phyloP scores from a whole-genome alignment of 176 grass and related monocot species.

The Tuctoria greenei region DNA sequence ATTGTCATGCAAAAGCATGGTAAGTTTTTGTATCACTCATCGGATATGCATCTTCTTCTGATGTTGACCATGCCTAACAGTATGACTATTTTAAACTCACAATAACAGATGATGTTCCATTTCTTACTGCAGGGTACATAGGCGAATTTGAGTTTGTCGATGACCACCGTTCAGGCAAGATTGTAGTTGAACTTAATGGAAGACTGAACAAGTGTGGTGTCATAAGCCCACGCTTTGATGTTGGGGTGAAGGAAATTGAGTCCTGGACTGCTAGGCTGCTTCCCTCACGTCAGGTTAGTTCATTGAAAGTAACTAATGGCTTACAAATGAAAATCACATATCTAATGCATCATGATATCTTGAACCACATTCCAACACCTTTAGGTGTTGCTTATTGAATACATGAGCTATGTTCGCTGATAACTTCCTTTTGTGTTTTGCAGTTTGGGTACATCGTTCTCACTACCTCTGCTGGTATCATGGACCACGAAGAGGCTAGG shows the following conservation, averaged over 20 bases:
- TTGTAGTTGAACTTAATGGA: slow-evolving; percentile 37
- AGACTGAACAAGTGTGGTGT: slow-evolving; percentile 35
- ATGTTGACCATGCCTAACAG: neutral
- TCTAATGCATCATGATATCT: neutral
- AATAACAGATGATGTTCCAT: neutral
- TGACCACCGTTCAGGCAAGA: slow-evolving; percentile 29
- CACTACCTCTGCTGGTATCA: slow-evolving; percentile 13
- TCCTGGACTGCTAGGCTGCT: slow-evolving; percentile 36
- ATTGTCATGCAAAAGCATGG: slow-evolving; percentile 43
- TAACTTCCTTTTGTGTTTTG: neutral
- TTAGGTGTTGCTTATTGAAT: neutral
- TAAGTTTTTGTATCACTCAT: neutral
- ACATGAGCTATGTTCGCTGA: neutral
- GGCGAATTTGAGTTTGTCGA: slow-evolving; percentile 41
- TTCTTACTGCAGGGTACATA: slow-evolving; percentile 32
- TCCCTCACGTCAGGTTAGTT: slow-evolving; percentile 23
- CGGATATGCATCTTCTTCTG: neutral
- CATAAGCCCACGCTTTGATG: slow-evolving; percentile 34
- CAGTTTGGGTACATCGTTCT: slow-evolving; percentile 14
- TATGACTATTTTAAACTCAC: neutral
- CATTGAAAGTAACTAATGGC: neutral
- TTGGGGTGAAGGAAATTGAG: slow-evolving; percentile 36
- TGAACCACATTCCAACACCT: neutral
- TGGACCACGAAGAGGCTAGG: slow-evolving; percentile 15
- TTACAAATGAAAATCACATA: neutral